phyloP scores from a whole-genome alignment of 768 basidiomycete genomes.

The Amanita rimosa region DNA sequence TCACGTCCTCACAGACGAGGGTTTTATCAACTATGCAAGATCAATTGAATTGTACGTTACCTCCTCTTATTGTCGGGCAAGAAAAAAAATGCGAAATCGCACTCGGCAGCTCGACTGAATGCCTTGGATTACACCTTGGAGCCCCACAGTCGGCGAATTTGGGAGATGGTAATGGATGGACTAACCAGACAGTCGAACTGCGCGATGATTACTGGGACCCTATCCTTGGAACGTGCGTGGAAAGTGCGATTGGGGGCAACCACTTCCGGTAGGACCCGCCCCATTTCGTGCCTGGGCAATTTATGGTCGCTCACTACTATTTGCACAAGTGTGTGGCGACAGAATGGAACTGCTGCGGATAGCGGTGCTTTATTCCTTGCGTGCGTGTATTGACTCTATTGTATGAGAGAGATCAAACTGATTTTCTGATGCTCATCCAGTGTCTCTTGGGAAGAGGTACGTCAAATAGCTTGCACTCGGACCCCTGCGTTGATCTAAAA shows the following conservation, averaged over 20 bases:
- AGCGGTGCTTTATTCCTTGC: constrained; percentile 41
- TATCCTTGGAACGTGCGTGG: constrained; percentile 56
- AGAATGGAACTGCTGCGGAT: constrained; percentile 27
- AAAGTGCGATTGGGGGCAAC: constrained; percentile 69
- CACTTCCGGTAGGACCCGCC: constrained; percentile 52
- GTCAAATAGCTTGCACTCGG: neutral
- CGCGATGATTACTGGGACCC: constrained; percentile 68
- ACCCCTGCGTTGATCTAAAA: neutral
- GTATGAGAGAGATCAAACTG: neutral
- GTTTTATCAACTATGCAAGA: constrained; percentile 46
- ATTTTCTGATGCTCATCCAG: constrained; percentile 8
- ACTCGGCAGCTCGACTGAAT: constrained; percentile 35
- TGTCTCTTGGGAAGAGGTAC: constrained; percentile 25
- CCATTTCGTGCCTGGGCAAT: neutral
- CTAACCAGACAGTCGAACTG: constrained; percentile 47
- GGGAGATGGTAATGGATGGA: constrained; percentile 67
- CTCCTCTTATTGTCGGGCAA: constrained; percentile 15
- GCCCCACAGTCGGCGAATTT: constrained; percentile 59
- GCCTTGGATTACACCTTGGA: constrained; percentile 63
- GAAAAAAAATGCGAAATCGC: neutral
- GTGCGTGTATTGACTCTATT: neutral
- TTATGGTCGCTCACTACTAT: neutral
- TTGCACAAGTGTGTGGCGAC: constrained; percentile 3
- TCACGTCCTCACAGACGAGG: constrained; percentile 40
- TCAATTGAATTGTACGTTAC: constrained; percentile 50